Conservation (phyloP, 2,329 filamentous ascomycete species). For the Penicillium sp. region DNA sequence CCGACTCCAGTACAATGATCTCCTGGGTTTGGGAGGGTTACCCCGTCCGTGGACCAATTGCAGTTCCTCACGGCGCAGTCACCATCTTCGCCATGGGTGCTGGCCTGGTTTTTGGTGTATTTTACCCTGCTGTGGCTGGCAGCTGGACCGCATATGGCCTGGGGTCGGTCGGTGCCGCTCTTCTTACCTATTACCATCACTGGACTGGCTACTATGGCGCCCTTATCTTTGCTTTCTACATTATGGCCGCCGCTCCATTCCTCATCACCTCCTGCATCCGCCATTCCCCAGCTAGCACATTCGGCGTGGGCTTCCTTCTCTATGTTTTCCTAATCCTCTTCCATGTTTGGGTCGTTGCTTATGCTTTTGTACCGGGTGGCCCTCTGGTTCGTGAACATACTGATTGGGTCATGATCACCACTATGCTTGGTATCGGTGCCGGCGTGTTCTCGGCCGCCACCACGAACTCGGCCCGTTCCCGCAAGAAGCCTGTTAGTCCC, state of each 20-base stretch:
- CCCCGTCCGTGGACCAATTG: conserved; percentile 83
- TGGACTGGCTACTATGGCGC: conserved; percentile 92
- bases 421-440: conserved; percentile 80
- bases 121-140: conserved; percentile 69
- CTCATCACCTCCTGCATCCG: conserved; percentile 76
- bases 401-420: conserved; percentile 90
- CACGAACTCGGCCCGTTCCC: conserved; percentile 56
- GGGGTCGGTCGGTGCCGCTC: conserved; percentile 76
- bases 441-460: conserved; percentile 74
- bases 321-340: conserved; percentile 97
- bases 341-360: conserved; percentile 97
- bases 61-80: conserved; percentile 85
- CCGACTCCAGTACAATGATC: conserved; percentile 98
- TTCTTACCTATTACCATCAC: conserved; percentile 76
- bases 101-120: conserved; percentile 77
- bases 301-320: conserved; percentile 84
- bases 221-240: conserved; percentile 73
- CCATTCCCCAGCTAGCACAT: conserved; percentile 76
- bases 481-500: conserved; percentile 42
- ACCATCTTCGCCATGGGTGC: conserved; percentile 86
- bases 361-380: conserved; percentile 95
- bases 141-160: conserved; percentile 80
- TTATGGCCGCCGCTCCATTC: conserved; percentile 77
- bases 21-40: conserved; percentile 98
- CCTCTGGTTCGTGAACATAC: conserved; percentile 91